phyloP scores from a whole-genome alignment of 768 basidiomycete genomes.

The Hygrocybe punicea region DNA sequence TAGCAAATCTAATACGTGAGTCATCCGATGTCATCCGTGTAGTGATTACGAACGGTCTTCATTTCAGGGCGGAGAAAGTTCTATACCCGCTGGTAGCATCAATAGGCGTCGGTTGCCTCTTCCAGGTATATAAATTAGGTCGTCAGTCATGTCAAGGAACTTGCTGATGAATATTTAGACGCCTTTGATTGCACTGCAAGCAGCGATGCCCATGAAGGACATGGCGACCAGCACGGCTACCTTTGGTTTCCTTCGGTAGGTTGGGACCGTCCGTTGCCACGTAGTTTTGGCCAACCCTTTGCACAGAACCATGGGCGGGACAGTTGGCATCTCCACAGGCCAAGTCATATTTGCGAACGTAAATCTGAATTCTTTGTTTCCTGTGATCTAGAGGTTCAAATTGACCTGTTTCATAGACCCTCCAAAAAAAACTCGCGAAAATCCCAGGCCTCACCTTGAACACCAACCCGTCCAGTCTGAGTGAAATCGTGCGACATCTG shows the following conservation, averaged over 20 bases:
- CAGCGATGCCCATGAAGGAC: slow-evolving; percentile 82
- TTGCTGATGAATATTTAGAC: slow-evolving; percentile 34
- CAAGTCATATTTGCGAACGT: slow-evolving; percentile 68
- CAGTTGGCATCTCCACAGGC: slow-evolving; percentile 69
- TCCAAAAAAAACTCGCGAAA: slow-evolving; percentile 35
- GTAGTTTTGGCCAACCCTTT: slow-evolving; percentile 1
- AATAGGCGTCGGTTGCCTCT: slow-evolving; percentile 61
- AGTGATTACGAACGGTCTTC: slow-evolving; percentile 3
- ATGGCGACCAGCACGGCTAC: slow-evolving; percentile 80
- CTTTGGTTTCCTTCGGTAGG: slow-evolving; percentile 66
- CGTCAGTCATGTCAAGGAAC: neutral
- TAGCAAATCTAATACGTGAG: slow-evolving; percentile 50
- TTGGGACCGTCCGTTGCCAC: slow-evolving; percentile 3
- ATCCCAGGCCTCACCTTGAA: slow-evolving; percentile 41
- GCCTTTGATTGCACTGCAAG: slow-evolving; percentile 73
- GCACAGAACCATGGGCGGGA: slow-evolving; percentile 65
- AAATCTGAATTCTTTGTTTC: slow-evolving; percentile 17
- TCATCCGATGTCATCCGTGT: slow-evolving; percentile 10
- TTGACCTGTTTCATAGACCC: slow-evolving; percentile 26
- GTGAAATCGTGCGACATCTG: slow-evolving; percentile 44
- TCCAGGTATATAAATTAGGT: slow-evolving; percentile 42
- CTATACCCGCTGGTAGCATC: slow-evolving; percentile 66
- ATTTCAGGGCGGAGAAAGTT: slow-evolving; percentile 55
- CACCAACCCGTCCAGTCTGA: slow-evolving; percentile 43
- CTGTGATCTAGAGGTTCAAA: neutral